Base-by-base conservation (phyloP, 352 stramenopile genomes). In the Phytophthora multivora region DNA sequence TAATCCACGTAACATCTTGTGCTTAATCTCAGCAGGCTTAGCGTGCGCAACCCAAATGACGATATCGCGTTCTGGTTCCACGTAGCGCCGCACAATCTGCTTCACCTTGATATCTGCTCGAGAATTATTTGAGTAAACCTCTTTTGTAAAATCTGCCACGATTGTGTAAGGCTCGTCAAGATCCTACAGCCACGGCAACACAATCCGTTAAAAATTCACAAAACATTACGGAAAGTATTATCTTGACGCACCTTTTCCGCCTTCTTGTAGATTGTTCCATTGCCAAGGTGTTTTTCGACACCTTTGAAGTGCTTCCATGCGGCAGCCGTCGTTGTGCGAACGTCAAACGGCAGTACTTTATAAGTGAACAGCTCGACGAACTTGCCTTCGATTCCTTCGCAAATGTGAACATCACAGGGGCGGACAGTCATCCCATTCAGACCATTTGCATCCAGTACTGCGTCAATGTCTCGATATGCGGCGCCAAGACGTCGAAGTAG, bases 41-140 rank as follows among this genome's bases (percentile, higher is more conserved):
- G 80, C 70, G 38, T 64, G 71, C n/a, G 78, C 63, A 9, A 71
- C 72, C 78, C 76, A 90, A 16, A 86, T 78, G 16, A 90, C 77
- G 30, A 90, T 68, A 19, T 86, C 64, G 18, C 80, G 78, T 46
- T 82, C 80, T 21, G 65, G 25, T 18, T 87, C 78, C 0, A 84
- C 66, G 62, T 74, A 86, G 11, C 80, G 74, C 1, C 78, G 69
- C 35, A 86, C 56, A 31, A 90, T 66, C 39, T 88, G 76, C 60
- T 83, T 73, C 31, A 86, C 66, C 21, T 71, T 69, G 49, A 88
- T 77, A 33, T 80, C 61, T 8, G 74, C 75, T 35, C 66, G 65
- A 31, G 63, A 83, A 52, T 61, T 75, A 59, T 84, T 83, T 1
- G 62, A 74, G 15, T 66, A 61, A 10, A 87, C 51, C 59, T 90